These are phyloP conservation scores for Phallus indusiatus DNA, from an alignment of 768 basidiomycete genomes.

Conservation along the genomic window DNA sequence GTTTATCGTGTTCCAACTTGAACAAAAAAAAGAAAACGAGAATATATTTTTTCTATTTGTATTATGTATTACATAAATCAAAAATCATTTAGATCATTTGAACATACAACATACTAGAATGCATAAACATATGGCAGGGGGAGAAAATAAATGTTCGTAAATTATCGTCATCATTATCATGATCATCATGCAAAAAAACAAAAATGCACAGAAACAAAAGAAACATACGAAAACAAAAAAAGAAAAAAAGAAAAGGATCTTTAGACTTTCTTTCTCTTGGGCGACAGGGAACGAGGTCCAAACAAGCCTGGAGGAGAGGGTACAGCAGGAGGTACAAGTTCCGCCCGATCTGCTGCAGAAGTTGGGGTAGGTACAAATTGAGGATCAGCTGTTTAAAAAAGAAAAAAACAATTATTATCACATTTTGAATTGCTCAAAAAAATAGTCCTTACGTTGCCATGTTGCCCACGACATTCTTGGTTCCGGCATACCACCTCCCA, in stretches of 20 bases:
- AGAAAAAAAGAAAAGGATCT: neutral
- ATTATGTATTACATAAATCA: too few species aligned
- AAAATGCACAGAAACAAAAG: neutral
- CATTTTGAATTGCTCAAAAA: neutral
- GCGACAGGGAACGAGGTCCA: slow-evolving; percentile 62
- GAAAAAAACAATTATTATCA: slow-evolving; percentile 4
- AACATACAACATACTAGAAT: neutral
- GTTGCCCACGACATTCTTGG: slow-evolving; percentile 42
- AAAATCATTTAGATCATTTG: neutral
- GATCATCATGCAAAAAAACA: neutral
- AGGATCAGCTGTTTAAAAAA: slow-evolving; percentile 45
- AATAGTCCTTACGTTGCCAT: slow-evolving; percentile 29
- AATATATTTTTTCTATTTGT: too few species aligned
- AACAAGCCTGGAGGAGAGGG: slow-evolving; percentile 59
- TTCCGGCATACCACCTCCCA: slow-evolving; percentile 39
- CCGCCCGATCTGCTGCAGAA: slow-evolving; percentile 37
- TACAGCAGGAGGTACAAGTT: slow-evolving; percentile 46
- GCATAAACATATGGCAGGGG: neutral
- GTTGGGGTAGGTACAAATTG: slow-evolving; percentile 49
- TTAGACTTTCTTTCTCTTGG: slow-evolving; percentile 5
- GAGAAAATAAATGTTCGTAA: neutral
- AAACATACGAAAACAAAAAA: neutral
- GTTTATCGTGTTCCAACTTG: neutral
- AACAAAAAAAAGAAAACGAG: too few species aligned
- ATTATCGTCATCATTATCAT: neutral